These are phyloP conservation scores for Carex myosuroides DNA, from an alignment of 176 grass and related monocot genomes.

Conservation along the genomic window DNA sequence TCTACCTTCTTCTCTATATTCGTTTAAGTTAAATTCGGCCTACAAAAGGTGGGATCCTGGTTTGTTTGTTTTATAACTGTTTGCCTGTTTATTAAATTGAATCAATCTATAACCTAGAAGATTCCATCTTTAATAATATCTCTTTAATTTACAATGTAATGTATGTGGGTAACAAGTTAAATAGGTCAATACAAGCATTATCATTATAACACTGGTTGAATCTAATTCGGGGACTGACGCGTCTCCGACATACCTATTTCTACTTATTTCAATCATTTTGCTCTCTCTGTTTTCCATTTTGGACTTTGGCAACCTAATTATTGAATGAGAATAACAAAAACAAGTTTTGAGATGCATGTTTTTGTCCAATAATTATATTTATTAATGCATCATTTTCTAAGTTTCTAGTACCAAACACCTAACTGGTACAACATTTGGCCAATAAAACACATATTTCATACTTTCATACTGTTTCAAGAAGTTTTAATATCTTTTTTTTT, in stretches of 20 bases:
- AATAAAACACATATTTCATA: background rate
- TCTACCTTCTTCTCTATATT: slow-evolving; percentile 60
- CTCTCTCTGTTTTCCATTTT: background rate
- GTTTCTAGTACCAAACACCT: background rate
- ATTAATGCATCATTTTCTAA: background rate
- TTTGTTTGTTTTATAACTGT: slow-evolving; percentile 14
- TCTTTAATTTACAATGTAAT: background rate
- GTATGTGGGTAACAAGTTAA: background rate
- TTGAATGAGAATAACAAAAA: background rate
- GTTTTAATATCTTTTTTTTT: background rate
- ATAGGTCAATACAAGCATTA: background rate
- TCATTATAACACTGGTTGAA: background rate
- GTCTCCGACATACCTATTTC: background rate
- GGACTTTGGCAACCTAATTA: background rate
- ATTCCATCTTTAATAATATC: background rate
- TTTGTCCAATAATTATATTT: background rate
- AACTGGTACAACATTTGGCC: background rate
- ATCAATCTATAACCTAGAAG: background rate
- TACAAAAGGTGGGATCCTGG: slow-evolving; percentile 57
- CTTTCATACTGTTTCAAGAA: background rate
- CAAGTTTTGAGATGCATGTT: background rate
- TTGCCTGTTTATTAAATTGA: background rate
- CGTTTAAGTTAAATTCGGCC: slow-evolving; percentile 42
- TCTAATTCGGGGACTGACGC: background rate
- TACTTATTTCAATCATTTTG: background rate